Evolutionary conservation across 768 basidiomycete genomes (phyloP), one percentile per base, ranked within the genome.

Genomic region (Lactarius akahatsu): DNA sequence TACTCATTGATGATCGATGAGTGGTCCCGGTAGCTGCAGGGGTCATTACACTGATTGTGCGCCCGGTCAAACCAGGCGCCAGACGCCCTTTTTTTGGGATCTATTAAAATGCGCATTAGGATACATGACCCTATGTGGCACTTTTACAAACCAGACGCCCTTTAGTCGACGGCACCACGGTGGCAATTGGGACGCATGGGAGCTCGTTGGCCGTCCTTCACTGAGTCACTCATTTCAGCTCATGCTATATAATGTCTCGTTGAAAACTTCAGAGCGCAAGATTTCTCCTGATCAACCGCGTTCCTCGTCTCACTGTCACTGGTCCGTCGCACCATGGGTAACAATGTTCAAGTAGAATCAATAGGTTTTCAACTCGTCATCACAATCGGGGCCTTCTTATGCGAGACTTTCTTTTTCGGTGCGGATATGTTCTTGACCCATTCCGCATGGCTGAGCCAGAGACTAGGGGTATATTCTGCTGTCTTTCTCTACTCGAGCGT

Each of bases 331-430:
- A 50, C 34, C 34, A 50, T 50, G 47, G 13, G n/a, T 50, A 50
- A 5, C 47, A 11, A 26, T 50, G 13, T n/a, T 26, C n/a, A 23
- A 47, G 47, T 4, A 47, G 47, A 26, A 13, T 3, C 9, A n/a
- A 13, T 13, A 26, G 23, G n/a, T 15, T 0, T 38, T 13, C 23
- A 11, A 50, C 10, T 50, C 23, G n/a, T n/a, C 47, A 50, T 11
- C 47, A 4, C 23, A n/a, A 26, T 50, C 4, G 23, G 23, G 47
- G 10, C 47, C 47, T 0, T 11, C 50, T 4, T 54, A 41, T 40
- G 61, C 26, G 61, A 62, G 50, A 62, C 61, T 11, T 55, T 62
- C 52, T 62, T 62, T 52, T 62, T 62, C 8, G 61, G 61, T 62
- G 26, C 38, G 15, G 18, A 30, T 18, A 28, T 23, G 38, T 28